Evolutionary conservation across 345 rosid genomes (phyloP).

Genomic region (Mercurialis annua): DNA sequence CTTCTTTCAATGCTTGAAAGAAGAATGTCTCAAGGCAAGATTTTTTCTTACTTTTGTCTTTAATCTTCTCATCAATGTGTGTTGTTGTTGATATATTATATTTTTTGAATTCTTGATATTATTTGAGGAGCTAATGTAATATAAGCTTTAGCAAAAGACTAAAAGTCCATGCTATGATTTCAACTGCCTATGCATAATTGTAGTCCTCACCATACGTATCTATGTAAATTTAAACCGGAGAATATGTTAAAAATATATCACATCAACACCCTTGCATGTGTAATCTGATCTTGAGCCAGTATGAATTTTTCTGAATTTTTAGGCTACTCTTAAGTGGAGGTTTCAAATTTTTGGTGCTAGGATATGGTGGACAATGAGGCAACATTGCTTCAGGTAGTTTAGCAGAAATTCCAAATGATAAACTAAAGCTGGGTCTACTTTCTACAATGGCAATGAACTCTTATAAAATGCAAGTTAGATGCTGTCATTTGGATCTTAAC

Average conservation of each 20-base stretch:
- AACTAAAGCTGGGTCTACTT: conserved; percentile 3
- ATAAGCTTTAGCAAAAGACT: not conserved
- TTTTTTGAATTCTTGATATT: not conserved
- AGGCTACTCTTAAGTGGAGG: not conserved
- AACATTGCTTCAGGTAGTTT: conserved; percentile 4
- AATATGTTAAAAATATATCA: not conserved
- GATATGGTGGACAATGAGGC: not conserved
- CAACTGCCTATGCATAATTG: not conserved
- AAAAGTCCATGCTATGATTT: not conserved
- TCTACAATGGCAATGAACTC: not conserved
- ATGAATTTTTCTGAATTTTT: conserved; percentile 7
- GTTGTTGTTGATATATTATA: not conserved
- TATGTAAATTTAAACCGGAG: not conserved
- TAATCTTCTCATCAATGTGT: not conserved
- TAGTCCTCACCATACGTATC: not conserved
- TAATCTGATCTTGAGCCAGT: not conserved
- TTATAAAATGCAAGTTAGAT: not conserved
- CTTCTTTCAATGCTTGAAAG: conserved; percentile 76
- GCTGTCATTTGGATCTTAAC: not conserved
- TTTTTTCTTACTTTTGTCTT: not conserved
- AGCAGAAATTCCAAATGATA: not conserved
- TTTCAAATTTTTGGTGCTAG: conserved; percentile 4
- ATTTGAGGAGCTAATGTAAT: not conserved
- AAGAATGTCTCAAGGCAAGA: conserved; percentile 68
- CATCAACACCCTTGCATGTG: not conserved